Percentiles rank a stretch among this genome's conserved stretches.
Evolutionary conservation across 192 early-diverging fungal species (phyloP).

Genomic region (Coemansia sp.): DNA sequence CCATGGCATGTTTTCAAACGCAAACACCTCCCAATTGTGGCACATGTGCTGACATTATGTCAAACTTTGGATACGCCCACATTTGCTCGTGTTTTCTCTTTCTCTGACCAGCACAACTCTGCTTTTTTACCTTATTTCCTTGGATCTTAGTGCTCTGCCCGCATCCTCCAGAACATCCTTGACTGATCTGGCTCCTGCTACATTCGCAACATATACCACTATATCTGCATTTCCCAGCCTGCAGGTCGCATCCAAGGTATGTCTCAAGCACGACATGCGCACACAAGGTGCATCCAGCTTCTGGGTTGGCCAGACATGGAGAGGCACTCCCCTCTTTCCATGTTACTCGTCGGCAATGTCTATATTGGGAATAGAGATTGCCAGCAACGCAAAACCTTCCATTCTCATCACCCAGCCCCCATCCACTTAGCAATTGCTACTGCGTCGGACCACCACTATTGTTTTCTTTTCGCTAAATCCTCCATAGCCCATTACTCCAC

Average conservation of each 20-base stretch:
- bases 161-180: background rate
- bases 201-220: background rate
- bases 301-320: background rate
- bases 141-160: no score
- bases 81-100: no score
- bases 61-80: no score
- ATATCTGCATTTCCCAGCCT: background rate
- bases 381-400: conserved; percentile 11
- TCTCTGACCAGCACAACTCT: no score
- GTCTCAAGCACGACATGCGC: background rate
- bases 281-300: background rate
- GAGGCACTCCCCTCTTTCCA: background rate
- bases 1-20: no score
- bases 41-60: conserved; percentile 1
- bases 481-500: background rate
- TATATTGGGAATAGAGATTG: conserved; percentile 26
- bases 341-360: conserved; percentile 12
- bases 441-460: conserved; percentile 17
- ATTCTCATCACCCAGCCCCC: conserved; percentile 17
- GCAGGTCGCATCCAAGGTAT: background rate
- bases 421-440: conserved; percentile 20
- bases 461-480: conserved; percentile 12
- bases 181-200: background rate
- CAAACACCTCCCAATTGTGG: conserved; percentile 1
- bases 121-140: no score